phyloP scores from a whole-genome alignment of 805 yeast species.

The Suhomyces vadensis region DNA sequence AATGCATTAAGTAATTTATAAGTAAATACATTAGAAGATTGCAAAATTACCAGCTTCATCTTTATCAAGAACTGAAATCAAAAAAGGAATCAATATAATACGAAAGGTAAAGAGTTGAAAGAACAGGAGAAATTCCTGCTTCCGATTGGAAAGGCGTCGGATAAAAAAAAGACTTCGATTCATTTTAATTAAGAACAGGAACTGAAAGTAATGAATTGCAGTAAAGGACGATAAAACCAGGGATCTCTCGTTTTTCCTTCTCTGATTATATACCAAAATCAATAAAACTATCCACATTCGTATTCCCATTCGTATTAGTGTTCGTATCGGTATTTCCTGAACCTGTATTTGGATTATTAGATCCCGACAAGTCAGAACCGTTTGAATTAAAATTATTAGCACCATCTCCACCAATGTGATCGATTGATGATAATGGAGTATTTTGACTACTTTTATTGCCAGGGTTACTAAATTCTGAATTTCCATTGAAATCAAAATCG shows the following conservation, averaged over 20 bases:
- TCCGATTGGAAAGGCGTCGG: no score
- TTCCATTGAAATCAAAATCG: constrained; percentile 12
- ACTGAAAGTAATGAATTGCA: no score
- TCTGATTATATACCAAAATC: constrained; percentile 13
- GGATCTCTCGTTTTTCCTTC: background rate
- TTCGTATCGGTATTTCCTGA: constrained; percentile 6
- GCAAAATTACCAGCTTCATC: no score
- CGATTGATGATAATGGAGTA: background rate
- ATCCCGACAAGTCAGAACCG: background rate
- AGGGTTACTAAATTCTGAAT: constrained; percentile 12
- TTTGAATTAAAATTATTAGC: background rate
- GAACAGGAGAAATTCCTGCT: no score
- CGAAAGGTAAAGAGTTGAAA: no score
- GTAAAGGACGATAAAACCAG: no score
- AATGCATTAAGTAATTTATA: no score
- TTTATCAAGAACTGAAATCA: no score
- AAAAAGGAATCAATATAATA: no score
- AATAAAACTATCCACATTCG: constrained; percentile 25
- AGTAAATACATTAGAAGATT: no score
- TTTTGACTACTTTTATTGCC: background rate
- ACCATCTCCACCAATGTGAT: background rate
- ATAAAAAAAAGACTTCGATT: no score
- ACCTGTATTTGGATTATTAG: background rate
- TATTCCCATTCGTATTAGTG: constrained; percentile 12
- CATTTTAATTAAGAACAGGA: no score